Evolutionary conservation across 345 rosid genomes (phyloP), one percentile per base, ranked within the genome.

Genomic region (Moricandia arvensis): DNA sequence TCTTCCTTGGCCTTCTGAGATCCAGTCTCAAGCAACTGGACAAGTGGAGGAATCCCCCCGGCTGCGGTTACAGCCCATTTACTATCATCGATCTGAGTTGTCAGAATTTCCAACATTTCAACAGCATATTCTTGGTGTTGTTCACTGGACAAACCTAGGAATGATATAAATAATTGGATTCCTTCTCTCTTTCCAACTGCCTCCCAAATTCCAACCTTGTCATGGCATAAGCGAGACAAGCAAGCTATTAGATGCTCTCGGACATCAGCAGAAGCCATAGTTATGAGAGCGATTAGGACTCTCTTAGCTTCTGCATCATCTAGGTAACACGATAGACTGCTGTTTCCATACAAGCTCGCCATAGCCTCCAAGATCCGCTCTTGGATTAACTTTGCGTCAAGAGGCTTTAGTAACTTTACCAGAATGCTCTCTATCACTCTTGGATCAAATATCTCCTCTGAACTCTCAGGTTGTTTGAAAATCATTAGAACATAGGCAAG

Each of bases 1-100:
- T 84, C 90, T 76, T 91, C 96, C 83, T 82, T 85, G 43, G 96
- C 93, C 84, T 83, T 88, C 69, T 86, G 91, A 35, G 98, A 89
- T 69, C 97, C 98, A 58, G 83, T 78, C 83, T 89, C 97, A 26
- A 93, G 71, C 75, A 93, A 75, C 79, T 89, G 97, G 69, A 89
- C 98, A 81, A 91, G 73, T 21, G 91, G 98, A 80, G 98, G 98
- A 79, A 93, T 93, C 62, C 98, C 97, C 71, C 98, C 98, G 4
- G 94, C 98, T 61, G 96, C 97, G 15, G 96, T 93, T 77, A 93
- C 83, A 37, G 98, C 97, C 98, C 97, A 93, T 84, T 91, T 93
- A 83, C 97, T 91, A 68, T 93, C 98, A 57, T 88, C 97, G 66
- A 85, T 91, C 82, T 88, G 90, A 63, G 88, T 86, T 2, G 93